Base-by-base conservation (phyloP, 441 rosid species). In the Croton laevigatus region DNA sequence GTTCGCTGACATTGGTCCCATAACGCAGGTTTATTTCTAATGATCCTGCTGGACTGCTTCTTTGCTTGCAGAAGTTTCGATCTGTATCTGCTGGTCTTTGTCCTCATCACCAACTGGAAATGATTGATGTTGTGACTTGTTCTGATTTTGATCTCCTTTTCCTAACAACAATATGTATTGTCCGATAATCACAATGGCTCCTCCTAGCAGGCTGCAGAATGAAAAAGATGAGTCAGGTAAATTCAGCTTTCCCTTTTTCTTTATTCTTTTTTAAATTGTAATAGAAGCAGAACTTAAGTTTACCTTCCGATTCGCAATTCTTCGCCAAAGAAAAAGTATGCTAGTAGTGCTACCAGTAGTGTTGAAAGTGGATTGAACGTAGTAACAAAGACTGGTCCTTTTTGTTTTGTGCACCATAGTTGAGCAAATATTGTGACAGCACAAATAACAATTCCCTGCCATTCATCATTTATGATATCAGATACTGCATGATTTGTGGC, bases 351-450 rank as follows among this genome's bases (percentile, higher is more conserved):
- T 5, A 81, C 87, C 67, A 75, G 23, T 4, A 86, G 59, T 0
- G 90, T 81, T 3, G 75, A 42, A 42, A 86, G 84, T 12, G 93
- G 85, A 78, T 14, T 59, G 51, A 88, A 86, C 79, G 81, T 81
- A 22, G 86, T 77, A 44, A 79, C 85, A 64, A 88, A 84, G 11
- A 83, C 90, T 3, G 86, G 89, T 17, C 87, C 90, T 70, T 76
- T 81, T 16, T 68, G 59, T 71, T 75, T 75, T 17, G 80, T 80
- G 83, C 90, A 83, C 89, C 89, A 83, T 45, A 84, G 80, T 74
- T 72, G 84, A 37, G 81, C 16, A 42, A 70, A 77, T 65, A 71
- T 22, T 22, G 73, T 38, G 9, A 86, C 5, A 17, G 80, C 82
- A 54, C 81, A 81, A 70, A 75, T 68, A 9, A 77, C 70, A 48